Evolutionary conservation across 129 eudicot genomes (phyloP).

Genomic region (Flaveria sonorensis): DNA sequence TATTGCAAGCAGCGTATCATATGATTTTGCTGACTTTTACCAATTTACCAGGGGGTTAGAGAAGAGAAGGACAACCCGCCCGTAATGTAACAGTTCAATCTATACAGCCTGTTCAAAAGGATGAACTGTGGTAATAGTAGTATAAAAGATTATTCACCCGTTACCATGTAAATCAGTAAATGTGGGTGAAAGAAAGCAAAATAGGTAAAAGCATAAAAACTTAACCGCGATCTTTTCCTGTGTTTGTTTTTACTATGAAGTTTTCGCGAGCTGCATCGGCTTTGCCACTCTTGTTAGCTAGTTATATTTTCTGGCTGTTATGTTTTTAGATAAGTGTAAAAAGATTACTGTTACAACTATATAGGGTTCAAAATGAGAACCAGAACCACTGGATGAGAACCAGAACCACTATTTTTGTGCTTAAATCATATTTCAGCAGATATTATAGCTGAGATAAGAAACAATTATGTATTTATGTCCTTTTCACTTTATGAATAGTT

Average conservation of each 20-base stretch:
- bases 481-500: too few species aligned
- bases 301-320: neutral
- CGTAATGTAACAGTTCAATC: neutral
- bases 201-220: slow-evolving; percentile 1
- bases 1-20: neutral
- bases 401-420: too few species aligned
- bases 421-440: too few species aligned
- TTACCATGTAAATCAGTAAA: neutral
- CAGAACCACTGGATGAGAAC: too few species aligned
- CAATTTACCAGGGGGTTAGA: slow-evolving; percentile 11
- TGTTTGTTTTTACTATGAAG: neutral
- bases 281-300: neutral
- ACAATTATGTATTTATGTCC: too few species aligned
- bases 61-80: slow-evolving; percentile 13
- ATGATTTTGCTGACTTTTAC: slow-evolving; percentile 4
- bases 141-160: neutral
- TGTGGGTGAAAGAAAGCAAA: neutral
- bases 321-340: neutral
- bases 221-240: too few species aligned
- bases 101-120: neutral
- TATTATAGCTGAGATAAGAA: too few species aligned
- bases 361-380: too few species aligned
- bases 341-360: neutral
- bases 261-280: neutral
- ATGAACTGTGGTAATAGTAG: neutral